These are phyloP conservation scores for Hygrophoropsis aurantiaca DNA, from an alignment of 768 basidiomycete genomes.

Conservation along the genomic window DNA sequence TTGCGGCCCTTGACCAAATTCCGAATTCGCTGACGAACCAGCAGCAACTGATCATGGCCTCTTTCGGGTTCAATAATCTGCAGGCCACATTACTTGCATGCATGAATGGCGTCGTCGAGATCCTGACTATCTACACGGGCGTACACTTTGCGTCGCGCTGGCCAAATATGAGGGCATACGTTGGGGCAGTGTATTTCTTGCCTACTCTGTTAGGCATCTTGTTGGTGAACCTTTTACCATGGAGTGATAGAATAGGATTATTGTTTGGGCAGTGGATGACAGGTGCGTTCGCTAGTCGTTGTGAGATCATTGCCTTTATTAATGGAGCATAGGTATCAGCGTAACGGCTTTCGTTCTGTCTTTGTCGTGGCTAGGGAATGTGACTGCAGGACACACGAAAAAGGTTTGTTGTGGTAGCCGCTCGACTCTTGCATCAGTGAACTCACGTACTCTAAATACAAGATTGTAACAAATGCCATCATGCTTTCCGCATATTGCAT, in stretches of 20 bases:
- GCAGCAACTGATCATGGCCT: conserved; percentile 58
- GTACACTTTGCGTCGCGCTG: conserved; percentile 57
- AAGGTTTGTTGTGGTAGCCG: conserved; percentile 44
- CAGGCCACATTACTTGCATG: conserved; percentile 72
- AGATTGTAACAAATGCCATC: conserved; percentile 56
- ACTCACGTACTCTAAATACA: too few species aligned
- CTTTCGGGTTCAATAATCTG: conserved; percentile 62
- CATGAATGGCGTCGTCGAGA: conserved; percentile 64
- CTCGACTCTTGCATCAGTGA: background rate
- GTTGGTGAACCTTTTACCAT: conserved; percentile 64
- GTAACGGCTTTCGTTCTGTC: conserved; percentile 61
- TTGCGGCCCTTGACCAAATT: conserved; percentile 58
- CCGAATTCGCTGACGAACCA: conserved; percentile 72
- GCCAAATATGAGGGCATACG: conserved; percentile 61
- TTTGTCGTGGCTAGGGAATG: conserved; percentile 62
- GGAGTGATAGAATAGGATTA: conserved; percentile 63
- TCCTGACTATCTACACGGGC: conserved; percentile 69
- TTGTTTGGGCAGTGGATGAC: conserved; percentile 57
- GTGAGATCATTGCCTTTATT: background rate
- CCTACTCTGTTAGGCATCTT: conserved; percentile 66
- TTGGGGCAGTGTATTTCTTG: conserved; percentile 58
- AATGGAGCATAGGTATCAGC: conserved; percentile 41
- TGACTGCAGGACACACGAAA: conserved; percentile 75
- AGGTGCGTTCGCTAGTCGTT: conserved; percentile 29
- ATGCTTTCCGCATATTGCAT: conserved; percentile 71